Conservation (phyloP, 805 yeast genomes). For the Ogataea paradorogensis region DNA sequence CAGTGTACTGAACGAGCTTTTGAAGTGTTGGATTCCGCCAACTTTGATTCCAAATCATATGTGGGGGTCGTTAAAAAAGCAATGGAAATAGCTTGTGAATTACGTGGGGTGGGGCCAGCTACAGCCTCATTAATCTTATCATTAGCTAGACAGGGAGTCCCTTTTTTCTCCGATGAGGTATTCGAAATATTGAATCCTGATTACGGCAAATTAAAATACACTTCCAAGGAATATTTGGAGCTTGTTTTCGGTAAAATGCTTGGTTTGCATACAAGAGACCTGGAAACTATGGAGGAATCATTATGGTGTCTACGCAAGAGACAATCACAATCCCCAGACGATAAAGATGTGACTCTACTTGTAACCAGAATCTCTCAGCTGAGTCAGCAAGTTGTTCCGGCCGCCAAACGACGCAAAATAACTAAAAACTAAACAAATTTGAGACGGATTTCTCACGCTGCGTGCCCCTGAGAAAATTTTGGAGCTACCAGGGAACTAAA, state of each 20-base stretch:
- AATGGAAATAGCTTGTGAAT: slow-evolving; percentile 33
- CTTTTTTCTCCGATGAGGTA: slow-evolving; percentile 50
- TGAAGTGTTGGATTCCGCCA: slow-evolving; percentile 8
- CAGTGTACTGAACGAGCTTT: slow-evolving; percentile 32
- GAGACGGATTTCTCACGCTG: neutral
- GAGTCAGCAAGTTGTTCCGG: no score
- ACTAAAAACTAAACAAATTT: neutral
- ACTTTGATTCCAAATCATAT: slow-evolving; percentile 14
- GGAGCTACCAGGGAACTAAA: neutral
- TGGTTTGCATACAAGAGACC: slow-evolving; percentile 1
- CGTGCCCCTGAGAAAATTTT: slow-evolving; percentile 4
- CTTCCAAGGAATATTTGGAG: slow-evolving; percentile 39
- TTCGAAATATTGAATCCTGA: slow-evolving; percentile 36
- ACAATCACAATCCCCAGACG: no score
- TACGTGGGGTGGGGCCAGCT: slow-evolving; percentile 51
- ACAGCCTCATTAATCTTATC: slow-evolving; percentile 45
- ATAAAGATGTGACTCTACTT: no score
- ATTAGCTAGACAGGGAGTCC: slow-evolving; percentile 33
- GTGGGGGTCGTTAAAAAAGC: slow-evolving; percentile 24
- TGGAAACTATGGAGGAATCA: slow-evolving; percentile 8
- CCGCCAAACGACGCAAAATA: neutral
- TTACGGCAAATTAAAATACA: slow-evolving; percentile 35
- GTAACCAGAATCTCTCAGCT: no score
- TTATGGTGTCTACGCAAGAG: slow-evolving; percentile 10
- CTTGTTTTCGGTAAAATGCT: slow-evolving; percentile 29